Evolutionary conservation across 1,139 yeast genomes (phyloP).

Genomic region (Candida glucosophila): DNA sequence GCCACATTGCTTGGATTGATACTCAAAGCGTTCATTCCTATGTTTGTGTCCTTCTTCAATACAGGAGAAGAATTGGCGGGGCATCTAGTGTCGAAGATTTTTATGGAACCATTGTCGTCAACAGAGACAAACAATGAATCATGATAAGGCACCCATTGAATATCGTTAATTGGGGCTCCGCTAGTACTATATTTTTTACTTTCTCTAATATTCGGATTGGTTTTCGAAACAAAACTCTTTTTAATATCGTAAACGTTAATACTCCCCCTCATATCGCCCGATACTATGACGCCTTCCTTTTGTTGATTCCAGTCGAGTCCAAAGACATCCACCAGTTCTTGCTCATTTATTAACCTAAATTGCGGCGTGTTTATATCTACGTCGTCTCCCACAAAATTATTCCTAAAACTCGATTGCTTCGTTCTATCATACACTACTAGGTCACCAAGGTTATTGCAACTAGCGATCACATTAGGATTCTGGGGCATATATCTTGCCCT

Average conservation of each 20-base stretch:
- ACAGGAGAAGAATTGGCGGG: slow-evolving; percentile 8
- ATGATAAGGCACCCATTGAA: slow-evolving; percentile 54
- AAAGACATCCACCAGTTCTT: slow-evolving; percentile 21
- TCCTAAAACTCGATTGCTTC: slow-evolving; percentile 38
- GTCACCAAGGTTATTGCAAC: slow-evolving; percentile 32
- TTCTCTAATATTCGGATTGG: slow-evolving; percentile 6
- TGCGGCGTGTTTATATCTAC: slow-evolving; percentile 24
- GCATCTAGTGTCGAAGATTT: slow-evolving; percentile 42
- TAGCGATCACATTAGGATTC: slow-evolving; percentile 35
- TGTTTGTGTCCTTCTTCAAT: slow-evolving; percentile 23
- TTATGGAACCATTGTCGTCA: slow-evolving; percentile 46
- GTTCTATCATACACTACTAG: slow-evolving; percentile 44
- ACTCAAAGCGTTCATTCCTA: slow-evolving; percentile 58
- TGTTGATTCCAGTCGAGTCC: slow-evolving; percentile 40
- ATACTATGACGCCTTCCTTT: slow-evolving; percentile 24
- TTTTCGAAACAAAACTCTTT: slow-evolving; percentile 10
- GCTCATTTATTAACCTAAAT: slow-evolving; percentile 11
- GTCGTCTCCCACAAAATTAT: slow-evolving; percentile 17
- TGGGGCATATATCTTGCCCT: slow-evolving; percentile 35
- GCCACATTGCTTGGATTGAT: slow-evolving; percentile 47
- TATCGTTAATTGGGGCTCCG: slow-evolving; percentile 46
- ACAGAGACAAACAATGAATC: slow-evolving; percentile 47
- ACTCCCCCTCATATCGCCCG: slow-evolving; percentile 30
- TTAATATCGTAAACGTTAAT: slow-evolving; percentile 28
- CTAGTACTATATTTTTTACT: slow-evolving; percentile 7